Conservation (phyloP, 2,329 filamentous ascomycete genomes). For the Penicillium hordei region DNA sequence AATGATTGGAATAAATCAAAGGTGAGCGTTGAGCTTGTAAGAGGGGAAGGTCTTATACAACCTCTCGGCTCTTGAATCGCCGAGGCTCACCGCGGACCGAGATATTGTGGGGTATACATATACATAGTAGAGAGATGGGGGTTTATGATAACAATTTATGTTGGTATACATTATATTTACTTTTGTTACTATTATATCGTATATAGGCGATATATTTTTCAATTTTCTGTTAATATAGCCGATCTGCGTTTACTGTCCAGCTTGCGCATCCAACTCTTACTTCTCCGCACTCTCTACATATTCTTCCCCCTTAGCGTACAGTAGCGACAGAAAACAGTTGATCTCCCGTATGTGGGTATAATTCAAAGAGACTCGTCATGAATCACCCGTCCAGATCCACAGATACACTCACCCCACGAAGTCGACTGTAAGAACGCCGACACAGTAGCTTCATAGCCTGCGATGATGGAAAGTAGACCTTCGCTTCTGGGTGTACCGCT, state of each 20-base stretch:
- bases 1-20: neutral
- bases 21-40: neutral
- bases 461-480: slow-evolving; percentile 31
- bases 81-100: slow-evolving; percentile 25
- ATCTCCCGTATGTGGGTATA: slow-evolving; percentile 2
- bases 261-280: slow-evolving; percentile 7
- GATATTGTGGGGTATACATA: slow-evolving; percentile 22
- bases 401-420: slow-evolving; percentile 31
- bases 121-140: neutral
- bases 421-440: slow-evolving; percentile 30
- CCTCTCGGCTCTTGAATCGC: slow-evolving; percentile 15
- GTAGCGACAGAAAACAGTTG: slow-evolving; percentile 5
- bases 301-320: neutral
- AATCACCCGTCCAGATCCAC: slow-evolving; percentile 16
- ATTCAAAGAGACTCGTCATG: slow-evolving; percentile 14
- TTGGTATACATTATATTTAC: neutral
- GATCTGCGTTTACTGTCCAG: slow-evolving; percentile 19
- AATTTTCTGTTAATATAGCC: slow-evolving; percentile 7
- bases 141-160: neutral
- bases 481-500: slow-evolving; percentile 12
- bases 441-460: slow-evolving; percentile 31
- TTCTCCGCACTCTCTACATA: neutral
- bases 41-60: slow-evolving; percentile 3
- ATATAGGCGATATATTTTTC: slow-evolving; percentile 12
- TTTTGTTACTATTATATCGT: neutral